phyloP scores from a whole-genome alignment of 768 basidiomycete species.

The Hericium erinaceus region DNA sequence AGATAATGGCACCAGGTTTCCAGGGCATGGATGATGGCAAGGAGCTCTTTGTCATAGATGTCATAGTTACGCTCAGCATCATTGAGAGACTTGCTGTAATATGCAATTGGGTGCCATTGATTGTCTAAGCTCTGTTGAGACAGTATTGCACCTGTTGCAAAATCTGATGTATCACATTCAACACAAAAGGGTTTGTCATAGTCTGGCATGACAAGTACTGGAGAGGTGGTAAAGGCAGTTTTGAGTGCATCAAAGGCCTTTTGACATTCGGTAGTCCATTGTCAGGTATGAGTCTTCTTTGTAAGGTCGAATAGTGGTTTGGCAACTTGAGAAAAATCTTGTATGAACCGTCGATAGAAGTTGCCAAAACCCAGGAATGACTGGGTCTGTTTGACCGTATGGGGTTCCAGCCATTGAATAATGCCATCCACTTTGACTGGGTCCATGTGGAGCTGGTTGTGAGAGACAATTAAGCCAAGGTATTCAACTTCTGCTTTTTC shows the following conservation, averaged over 20 bases:
- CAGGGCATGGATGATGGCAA: slow-evolving; percentile 24
- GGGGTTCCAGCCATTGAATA: slow-evolving; percentile 28
- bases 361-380: background rate
- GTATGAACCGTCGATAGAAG: background rate
- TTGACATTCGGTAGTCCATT: background rate
- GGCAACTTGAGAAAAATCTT: background rate
- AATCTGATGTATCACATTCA: background rate
- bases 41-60: slow-evolving; percentile 22
- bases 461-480: too few species aligned
- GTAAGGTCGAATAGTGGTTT: background rate
- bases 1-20: slow-evolving; percentile 20
- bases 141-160: background rate
- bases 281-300: background rate
- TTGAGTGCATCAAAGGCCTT: background rate
- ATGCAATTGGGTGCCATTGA: slow-evolving; percentile 8
- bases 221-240: background rate
- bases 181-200: background rate
- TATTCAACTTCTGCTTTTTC: too few species aligned
- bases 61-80: slow-evolving; percentile 20
- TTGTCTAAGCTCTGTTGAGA: background rate
- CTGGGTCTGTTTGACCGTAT: slow-evolving; percentile 24
- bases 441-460: slow-evolving; percentile 25
- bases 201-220: background rate
- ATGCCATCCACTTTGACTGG: slow-evolving; percentile 28
- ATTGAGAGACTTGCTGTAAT: slow-evolving; percentile 2